Base-by-base conservation (phyloP, 495 filamentous ascomycete species). In the Talaromyces liani region DNA sequence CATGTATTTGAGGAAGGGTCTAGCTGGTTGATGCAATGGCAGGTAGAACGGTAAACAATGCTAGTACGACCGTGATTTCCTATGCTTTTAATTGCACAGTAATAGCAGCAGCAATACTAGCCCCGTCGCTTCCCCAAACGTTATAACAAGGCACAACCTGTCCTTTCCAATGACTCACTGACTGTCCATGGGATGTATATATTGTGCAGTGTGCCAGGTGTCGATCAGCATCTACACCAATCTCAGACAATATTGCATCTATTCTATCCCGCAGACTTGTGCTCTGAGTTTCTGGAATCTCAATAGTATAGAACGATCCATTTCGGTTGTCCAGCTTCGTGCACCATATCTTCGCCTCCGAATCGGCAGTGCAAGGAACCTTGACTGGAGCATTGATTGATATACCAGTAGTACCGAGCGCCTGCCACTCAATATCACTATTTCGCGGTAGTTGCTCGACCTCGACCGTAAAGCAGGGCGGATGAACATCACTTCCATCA, bases 351-450 rank as follows among this genome's bases (percentile, higher is more conserved):
- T n/a, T 66, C 66, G 59, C 61, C 25, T 51, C 60, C 0, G 27
- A 5, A 6, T 62, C 60, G 14, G 36, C 18, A 3, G 25, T 54
- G 16, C 41, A 33, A n/a, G 27, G n/a, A 12, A 25, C 14, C 8
- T 59, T 54, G 24, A 45, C 59, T 6, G 68, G 53, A 34, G 74
- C 22, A 25, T 62, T 68, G 51, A 73, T 56, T 18, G 71, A 61
- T 55, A 63, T 53, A 64, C 78, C 76, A 14, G 61, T 72, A 54
- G 69, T 68, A 6, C 81, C 81, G 29, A 82, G 64, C 27, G 77
- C 83, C 66, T 87, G 84, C 91, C 91, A 93, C 74, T 96, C 91
- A 41, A 95, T 83, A 60, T 79, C 78, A 64, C 83, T 86, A 14
- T 74, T 79, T 33, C 88, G 81, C 1, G 91, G 91, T 39, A 96